phyloP scores from a whole-genome alignment of 1,284 basidiomycete genomes.

The Pulveroboletus sp. region DNA sequence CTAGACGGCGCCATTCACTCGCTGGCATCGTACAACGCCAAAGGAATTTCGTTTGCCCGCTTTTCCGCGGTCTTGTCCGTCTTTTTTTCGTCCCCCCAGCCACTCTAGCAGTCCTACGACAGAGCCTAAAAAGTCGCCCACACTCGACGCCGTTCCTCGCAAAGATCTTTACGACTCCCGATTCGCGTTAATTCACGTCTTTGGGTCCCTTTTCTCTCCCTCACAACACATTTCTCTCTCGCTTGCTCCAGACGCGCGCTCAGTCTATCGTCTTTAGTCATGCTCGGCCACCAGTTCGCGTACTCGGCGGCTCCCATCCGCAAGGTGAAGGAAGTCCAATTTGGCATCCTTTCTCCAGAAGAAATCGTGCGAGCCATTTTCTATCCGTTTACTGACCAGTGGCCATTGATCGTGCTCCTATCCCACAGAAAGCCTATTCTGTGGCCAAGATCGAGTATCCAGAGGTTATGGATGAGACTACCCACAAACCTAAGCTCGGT shows the following conservation, averaged over 20 bases:
- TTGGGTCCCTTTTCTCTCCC: background rate
- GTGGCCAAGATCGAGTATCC: conserved; percentile 98
- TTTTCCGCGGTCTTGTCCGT: conserved; percentile 14
- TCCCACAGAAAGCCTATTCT: conserved; percentile 88
- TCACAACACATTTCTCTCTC: conserved; percentile 3
- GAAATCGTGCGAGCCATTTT: conserved; percentile 81
- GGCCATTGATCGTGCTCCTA: conserved; percentile 14
- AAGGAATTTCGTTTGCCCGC: conserved; percentile 1
- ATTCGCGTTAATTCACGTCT: conserved; percentile 30
- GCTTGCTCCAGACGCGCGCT: conserved; percentile 18
- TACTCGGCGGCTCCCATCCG: conserved; percentile 91
- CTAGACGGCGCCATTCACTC: conserved; percentile 1
- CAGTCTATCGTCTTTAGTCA: conserved; percentile 29
- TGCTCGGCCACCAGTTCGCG: conserved; percentile 85
- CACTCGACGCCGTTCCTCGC: conserved; percentile 5
- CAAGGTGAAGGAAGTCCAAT: conserved; percentile 97
- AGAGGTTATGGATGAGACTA: conserved; percentile 95
- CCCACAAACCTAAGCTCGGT: conserved; percentile 83
- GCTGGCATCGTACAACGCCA: background rate
- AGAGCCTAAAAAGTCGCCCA: conserved; percentile 22
- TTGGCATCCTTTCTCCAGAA: conserved; percentile 99
- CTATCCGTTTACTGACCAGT: conserved; percentile 9
- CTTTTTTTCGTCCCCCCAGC: conserved; percentile 17
- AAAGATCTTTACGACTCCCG: conserved; percentile 6
- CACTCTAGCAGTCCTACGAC: background rate